Evolutionary conservation across 495 filamentous ascomycete species (phyloP).

Genomic region (Annulohypoxylon bovei): DNA sequence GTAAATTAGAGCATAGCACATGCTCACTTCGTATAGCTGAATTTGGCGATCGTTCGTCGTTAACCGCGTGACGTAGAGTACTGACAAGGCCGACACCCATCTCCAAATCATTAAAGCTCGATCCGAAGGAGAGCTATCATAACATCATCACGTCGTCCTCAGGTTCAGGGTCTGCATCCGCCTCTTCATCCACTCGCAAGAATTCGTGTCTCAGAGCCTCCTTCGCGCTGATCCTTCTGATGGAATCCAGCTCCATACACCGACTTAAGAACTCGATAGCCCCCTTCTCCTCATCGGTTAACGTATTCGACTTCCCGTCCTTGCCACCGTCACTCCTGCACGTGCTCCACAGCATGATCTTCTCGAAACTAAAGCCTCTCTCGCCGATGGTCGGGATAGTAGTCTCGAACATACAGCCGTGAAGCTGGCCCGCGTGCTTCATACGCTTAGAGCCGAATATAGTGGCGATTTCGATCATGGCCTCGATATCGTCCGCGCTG

Average conservation of each 20-base stretch:
- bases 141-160: slow-evolving; percentile 49
- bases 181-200: slow-evolving; percentile 55
- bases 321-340: slow-evolving; percentile 62
- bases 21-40: neutral
- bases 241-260: slow-evolving; percentile 79
- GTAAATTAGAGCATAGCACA: neutral
- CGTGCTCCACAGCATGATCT: slow-evolving; percentile 92
- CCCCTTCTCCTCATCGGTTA: slow-evolving; percentile 69
- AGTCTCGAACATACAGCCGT: slow-evolving; percentile 87
- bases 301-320: slow-evolving; percentile 51
- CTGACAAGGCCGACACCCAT: neutral
- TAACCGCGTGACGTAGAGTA: neutral
- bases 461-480: slow-evolving; percentile 94
- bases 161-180: slow-evolving; percentile 30
- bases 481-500: slow-evolving; percentile 93
- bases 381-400: slow-evolving; percentile 90
- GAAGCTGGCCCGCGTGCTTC: slow-evolving; percentile 80
- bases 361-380: slow-evolving; percentile 84
- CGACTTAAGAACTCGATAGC: slow-evolving; percentile 72
- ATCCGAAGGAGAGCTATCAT: slow-evolving; percentile 24
- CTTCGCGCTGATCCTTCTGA: slow-evolving; percentile 73
- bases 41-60: neutral
- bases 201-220: slow-evolving; percentile 83
- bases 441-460: slow-evolving; percentile 90
- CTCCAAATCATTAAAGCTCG: neutral